phyloP scores from a whole-genome alignment of 257 asterid species.

The Knoxia roxburghii region DNA sequence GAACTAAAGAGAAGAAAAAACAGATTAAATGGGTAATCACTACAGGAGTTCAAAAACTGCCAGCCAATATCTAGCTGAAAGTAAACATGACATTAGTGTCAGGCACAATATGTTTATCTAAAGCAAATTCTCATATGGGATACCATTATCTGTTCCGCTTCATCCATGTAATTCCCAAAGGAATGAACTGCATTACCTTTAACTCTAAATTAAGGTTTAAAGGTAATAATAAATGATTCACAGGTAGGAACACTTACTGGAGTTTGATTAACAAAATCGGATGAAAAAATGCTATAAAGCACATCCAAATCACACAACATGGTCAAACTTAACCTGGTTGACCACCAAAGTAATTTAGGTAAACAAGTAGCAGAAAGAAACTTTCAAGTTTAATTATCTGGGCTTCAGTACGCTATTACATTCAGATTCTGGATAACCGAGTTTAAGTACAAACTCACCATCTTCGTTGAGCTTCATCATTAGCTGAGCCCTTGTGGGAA shows the following conservation, averaged over 20 bases:
- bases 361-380: not conserved
- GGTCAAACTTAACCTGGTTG: not conserved
- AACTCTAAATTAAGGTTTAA: not conserved
- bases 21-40: too few species aligned
- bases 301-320: not conserved
- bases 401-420: not conserved
- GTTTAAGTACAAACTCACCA: conserved; percentile 50
- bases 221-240: not conserved
- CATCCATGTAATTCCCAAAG: not conserved
- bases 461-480: conserved; percentile 82
- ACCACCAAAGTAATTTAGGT: not conserved
- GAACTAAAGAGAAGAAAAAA: not conserved
- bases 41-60: too few species aligned
- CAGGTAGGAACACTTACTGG: not conserved
- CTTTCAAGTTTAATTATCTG: not conserved
- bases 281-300: not conserved
- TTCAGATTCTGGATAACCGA: not conserved
- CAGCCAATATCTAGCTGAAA: too few species aligned
- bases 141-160: not conserved
- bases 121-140: not conserved
- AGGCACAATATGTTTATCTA: too few species aligned
- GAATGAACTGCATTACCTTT: not conserved
- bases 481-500: conserved; percentile 78
- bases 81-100: too few species aligned
- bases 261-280: not conserved